phyloP scores from a whole-genome alignment of 192 early-diverging fungal species.

The Mortierella alpina region DNA sequence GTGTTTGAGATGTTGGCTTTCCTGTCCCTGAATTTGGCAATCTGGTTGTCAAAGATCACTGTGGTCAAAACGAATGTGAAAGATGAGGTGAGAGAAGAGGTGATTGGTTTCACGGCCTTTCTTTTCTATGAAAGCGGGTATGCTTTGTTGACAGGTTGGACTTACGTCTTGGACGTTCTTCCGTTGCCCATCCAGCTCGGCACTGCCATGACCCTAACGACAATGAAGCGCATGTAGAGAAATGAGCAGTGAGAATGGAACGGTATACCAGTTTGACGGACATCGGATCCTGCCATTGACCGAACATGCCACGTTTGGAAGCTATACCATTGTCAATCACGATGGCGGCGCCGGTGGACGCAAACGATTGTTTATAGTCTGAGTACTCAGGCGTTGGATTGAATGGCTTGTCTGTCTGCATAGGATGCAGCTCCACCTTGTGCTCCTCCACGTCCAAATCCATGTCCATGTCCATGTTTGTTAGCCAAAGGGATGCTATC shows the following conservation, averaged over 20 bases:
- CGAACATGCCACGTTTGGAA: neutral
- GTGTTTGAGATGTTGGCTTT: slow-evolving; percentile 56
- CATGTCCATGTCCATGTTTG: slow-evolving; percentile 20
- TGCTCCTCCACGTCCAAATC: slow-evolving; percentile 37
- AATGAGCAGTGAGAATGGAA: neutral
- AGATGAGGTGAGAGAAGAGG: neutral
- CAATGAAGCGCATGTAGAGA: too few species aligned
- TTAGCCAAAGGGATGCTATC: neutral
- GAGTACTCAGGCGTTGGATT: slow-evolving; percentile 41
- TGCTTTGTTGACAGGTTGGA: neutral
- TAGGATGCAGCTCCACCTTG: slow-evolving; percentile 21
- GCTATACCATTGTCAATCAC: slow-evolving; percentile 57
- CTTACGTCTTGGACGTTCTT: slow-evolving; percentile 67
- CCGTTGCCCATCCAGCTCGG: slow-evolving; percentile 85
- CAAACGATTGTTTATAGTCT: slow-evolving; percentile 48
- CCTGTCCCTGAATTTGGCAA: slow-evolving; percentile 74
- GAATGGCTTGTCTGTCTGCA: slow-evolving; percentile 43
- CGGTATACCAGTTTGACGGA: neutral
- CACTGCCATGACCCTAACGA: slow-evolving; percentile 75
- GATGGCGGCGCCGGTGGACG: slow-evolving; percentile 36
- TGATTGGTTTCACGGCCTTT: neutral
- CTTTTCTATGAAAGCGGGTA: too few species aligned
- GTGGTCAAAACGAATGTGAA: neutral
- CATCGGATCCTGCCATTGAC: neutral
- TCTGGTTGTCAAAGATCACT: slow-evolving; percentile 81